phyloP scores from a whole-genome alignment of 2,329 filamentous ascomycete genomes.

The Alternaria arbusti region DNA sequence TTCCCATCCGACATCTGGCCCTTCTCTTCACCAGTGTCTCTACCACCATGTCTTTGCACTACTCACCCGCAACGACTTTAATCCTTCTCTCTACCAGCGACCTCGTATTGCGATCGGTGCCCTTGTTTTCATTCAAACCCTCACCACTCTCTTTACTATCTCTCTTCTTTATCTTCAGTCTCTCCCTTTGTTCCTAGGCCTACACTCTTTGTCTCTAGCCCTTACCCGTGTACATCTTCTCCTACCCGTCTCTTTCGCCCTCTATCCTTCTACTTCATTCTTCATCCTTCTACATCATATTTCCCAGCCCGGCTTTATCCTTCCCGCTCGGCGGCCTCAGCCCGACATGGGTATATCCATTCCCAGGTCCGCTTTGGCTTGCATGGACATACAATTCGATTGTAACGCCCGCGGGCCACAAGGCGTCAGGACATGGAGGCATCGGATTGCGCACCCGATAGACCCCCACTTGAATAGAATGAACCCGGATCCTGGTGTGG shows the following conservation, averaged over 20 bases:
- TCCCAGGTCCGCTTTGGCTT: not conserved
- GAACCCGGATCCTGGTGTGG: not conserved
- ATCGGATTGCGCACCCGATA: not conserved
- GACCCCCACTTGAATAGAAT: not conserved
- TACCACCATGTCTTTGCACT: not conserved
- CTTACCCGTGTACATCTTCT: accelerated
- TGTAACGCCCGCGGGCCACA: not conserved
- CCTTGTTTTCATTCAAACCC: not conserved
- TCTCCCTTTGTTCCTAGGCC: not conserved
- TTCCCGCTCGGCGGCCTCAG: not conserved
- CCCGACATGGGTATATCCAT: not conserved
- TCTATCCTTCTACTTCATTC: not conserved
- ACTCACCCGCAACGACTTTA: not conserved
- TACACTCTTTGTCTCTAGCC: not conserved
- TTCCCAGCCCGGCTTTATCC: not conserved
- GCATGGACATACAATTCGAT: not conserved
- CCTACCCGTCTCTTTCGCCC: not conserved
- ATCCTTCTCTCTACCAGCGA: not conserved
- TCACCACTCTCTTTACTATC: not conserved
- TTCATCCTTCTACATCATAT: not conserved
- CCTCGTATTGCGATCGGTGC: not conserved
- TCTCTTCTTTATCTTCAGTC: not conserved
- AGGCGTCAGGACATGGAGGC: not conserved
- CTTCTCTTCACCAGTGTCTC: not conserved
- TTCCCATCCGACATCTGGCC: not conserved